A percentile compares a stretch with the other conserved stretches of the same genome.
These are phyloP conservation scores for Elymus sibiricus DNA, from an alignment of 176 grass and related monocot species.

Conservation along the genomic window DNA sequence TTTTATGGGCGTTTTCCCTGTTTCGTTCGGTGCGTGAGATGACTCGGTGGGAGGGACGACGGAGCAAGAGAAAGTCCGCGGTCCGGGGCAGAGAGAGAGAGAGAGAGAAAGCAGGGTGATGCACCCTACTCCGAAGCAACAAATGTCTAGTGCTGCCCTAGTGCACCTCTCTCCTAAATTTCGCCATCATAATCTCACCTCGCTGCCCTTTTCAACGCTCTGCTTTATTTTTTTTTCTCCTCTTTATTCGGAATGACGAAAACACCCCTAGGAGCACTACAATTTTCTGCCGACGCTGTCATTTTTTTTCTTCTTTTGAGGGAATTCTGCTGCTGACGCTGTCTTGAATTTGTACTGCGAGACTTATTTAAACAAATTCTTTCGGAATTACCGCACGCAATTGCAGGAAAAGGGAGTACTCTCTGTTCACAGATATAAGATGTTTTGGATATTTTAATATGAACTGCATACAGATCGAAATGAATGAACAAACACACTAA, in stretches of 20 bases:
- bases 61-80: background rate
- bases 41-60: constrained; percentile 4
- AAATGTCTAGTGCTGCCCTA: background rate
- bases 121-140: background rate
- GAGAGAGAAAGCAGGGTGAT: constrained; percentile 1
- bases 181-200: background rate
- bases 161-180: background rate
- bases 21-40: background rate
- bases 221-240: background rate
- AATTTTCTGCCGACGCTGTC: background rate
- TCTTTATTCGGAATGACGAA: background rate
- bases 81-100: background rate
- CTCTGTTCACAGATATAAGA: too few species aligned
- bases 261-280: background rate
- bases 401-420: background rate
- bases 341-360: background rate
- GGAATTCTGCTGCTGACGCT: too few species aligned
- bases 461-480: too few species aligned
- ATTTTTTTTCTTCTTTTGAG: too few species aligned
- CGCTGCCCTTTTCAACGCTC: constrained; percentile 2
- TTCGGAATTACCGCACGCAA: background rate
- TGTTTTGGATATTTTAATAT: too few species aligned
- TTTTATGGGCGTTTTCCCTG: background rate
- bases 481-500: too few species aligned
- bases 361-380: background rate